A percentile compares a stretch with the other conserved stretches of the same genome.
phyloP scores from a whole-genome alignment of 225 moss, liverwort and hornwort species.

The Antitrichia curtipendula region DNA sequence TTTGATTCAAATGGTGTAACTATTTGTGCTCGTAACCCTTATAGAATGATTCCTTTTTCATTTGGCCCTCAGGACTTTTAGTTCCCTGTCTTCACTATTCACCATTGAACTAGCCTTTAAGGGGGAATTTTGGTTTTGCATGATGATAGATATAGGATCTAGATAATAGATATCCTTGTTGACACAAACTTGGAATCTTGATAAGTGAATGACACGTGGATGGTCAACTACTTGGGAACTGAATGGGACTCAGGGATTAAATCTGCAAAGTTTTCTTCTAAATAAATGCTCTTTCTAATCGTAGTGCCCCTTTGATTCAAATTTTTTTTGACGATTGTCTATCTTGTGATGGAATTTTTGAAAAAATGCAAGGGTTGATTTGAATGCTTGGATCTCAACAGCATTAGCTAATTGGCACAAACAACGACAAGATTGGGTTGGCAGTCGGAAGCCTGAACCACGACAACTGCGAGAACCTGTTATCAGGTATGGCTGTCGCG shows the following conservation, averaged over 20 bases:
- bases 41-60: not conserved
- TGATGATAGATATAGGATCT: not conserved
- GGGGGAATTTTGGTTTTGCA: not conserved
- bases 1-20: not conserved
- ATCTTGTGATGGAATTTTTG: not conserved
- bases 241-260: not conserved
- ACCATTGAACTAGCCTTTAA: not conserved
- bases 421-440: slow-evolving; percentile 27
- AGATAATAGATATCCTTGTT: not conserved
- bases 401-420: slow-evolving; percentile 24
- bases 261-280: not conserved
- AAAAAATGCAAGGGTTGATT: not conserved
- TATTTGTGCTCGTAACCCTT: not conserved
- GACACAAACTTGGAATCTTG: not conserved
- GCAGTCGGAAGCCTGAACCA: not conserved
- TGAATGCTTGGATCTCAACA: not conserved
- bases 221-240: not conserved
- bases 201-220: not conserved
- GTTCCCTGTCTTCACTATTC: not conserved
- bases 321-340: not conserved
- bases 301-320: not conserved
- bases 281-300: not conserved
- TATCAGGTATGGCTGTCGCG: not conserved
- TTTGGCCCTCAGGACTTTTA: not conserved
- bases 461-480: slow-evolving; percentile 1